phyloP scores from a whole-genome alignment of 768 basidiomycete species.

The Saitozyma podzolica region DNA sequence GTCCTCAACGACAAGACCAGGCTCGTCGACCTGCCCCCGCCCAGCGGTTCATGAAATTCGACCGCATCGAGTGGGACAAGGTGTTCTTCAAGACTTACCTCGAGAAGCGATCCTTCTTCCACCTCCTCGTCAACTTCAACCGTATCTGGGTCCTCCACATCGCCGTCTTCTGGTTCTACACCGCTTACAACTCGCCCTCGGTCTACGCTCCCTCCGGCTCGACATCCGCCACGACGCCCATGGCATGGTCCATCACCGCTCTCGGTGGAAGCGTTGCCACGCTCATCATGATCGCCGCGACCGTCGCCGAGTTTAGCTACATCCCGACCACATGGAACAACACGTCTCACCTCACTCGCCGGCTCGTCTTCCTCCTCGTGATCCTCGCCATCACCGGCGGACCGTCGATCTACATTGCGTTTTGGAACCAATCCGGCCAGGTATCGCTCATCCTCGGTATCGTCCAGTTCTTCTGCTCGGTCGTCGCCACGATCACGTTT shows the following conservation, averaged over 20 bases:
- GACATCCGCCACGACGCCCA: constrained; percentile 64
- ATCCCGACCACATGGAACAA: constrained; percentile 99
- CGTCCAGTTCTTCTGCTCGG: constrained; percentile 93
- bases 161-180: constrained; percentile 93
- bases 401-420: constrained; percentile 91
- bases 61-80: constrained; percentile 91
- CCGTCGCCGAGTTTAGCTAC: constrained; percentile 91
- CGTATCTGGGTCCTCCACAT: constrained; percentile 98
- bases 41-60: constrained; percentile 94
- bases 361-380: constrained; percentile 82
- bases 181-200: constrained; percentile 85
- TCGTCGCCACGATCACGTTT: constrained; percentile 80
- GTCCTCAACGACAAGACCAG: constrained; percentile 83
- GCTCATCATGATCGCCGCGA: constrained; percentile 91
- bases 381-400: constrained; percentile 88
- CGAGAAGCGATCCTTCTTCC: constrained; percentile 94
- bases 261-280: constrained; percentile 96
- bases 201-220: constrained; percentile 63
- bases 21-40: constrained; percentile 87
- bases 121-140: constrained; percentile 98
- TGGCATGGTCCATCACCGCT: constrained; percentile 90
- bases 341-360: constrained; percentile 89
- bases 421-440: constrained; percentile 66
- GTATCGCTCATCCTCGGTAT: constrained; percentile 90
- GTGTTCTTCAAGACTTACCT: constrained; percentile 99